Conservation (phyloP, 805 yeast genomes). For the Wickerhamiella qilinensis region DNA sequence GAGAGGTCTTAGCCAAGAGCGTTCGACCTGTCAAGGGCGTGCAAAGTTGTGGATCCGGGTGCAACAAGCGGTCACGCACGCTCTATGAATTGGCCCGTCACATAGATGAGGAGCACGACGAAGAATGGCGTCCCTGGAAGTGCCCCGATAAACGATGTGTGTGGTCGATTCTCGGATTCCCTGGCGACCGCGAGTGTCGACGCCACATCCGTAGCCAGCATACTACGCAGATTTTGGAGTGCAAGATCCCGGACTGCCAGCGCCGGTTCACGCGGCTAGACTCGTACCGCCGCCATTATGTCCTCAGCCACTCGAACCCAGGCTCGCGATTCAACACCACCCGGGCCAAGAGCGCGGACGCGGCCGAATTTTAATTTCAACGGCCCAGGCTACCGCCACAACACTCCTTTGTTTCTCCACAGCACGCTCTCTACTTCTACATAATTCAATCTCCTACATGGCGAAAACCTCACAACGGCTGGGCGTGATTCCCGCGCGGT, state of each 20-base stretch:
- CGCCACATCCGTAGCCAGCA: slow-evolving; percentile 7
- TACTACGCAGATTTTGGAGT: background rate
- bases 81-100: slow-evolving; percentile 6
- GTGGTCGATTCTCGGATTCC: slow-evolving; percentile 11
- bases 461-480: no score
- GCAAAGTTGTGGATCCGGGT: background rate
- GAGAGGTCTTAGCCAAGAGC: no score
- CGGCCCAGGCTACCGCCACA: no score
- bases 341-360: slow-evolving; percentile 1
- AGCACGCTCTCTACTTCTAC: no score
- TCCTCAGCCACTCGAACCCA: background rate
- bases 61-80: background rate
- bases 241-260: slow-evolving; percentile 1
- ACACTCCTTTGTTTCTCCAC: no score
- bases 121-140: slow-evolving; percentile 2
- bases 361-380: no score
- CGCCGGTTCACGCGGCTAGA: slow-evolving; percentile 1
- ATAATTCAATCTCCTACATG: no score
- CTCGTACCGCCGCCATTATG: background rate
- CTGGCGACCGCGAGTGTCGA: background rate
- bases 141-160: slow-evolving; percentile 8
- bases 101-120: slow-evolving; percentile 6
- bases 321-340: background rate
- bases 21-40: background rate
- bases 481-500: no score